phyloP scores from a whole-genome alignment of 2,329 filamentous ascomycete species.

The Trichoderma breve region DNA sequence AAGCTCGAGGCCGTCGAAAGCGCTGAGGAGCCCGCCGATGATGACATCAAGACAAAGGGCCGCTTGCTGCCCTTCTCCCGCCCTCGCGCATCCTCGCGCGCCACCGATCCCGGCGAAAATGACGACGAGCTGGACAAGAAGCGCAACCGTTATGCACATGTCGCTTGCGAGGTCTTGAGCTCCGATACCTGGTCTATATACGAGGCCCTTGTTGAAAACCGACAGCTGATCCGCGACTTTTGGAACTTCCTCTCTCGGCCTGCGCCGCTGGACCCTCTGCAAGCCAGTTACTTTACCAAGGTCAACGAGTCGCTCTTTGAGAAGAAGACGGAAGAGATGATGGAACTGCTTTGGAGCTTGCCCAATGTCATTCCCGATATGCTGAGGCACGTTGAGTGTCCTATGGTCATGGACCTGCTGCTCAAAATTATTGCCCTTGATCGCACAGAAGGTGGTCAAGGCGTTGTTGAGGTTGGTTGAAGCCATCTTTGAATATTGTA shows the following conservation, averaged over 20 bases:
- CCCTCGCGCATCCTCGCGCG: constrained; percentile 52
- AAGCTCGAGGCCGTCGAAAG: constrained; percentile 58
- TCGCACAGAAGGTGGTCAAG: constrained; percentile 84
- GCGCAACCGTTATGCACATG: constrained; percentile 89
- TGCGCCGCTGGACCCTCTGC: constrained; percentile 85
- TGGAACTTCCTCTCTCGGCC: constrained; percentile 85
- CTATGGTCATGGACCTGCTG: constrained; percentile 96
- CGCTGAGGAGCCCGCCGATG: constrained; percentile 50
- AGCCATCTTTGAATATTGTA: background rate
- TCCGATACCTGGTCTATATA: constrained; percentile 97
- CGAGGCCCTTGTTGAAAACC: constrained; percentile 86
- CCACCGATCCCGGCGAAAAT: constrained; percentile 48
- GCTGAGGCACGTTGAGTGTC: constrained; percentile 91
- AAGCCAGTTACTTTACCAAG: constrained; percentile 97
- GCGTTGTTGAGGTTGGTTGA: constrained; percentile 79
- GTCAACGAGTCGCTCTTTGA: constrained; percentile 97
- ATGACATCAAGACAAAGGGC: constrained; percentile 48
- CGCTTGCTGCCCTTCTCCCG: constrained; percentile 49
- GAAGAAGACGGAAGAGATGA: constrained; percentile 97
- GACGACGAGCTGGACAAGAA: constrained; percentile 83
- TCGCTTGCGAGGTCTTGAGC: constrained; percentile 88
- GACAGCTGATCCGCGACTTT: constrained; percentile 73
- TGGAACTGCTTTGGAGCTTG: constrained; percentile 80
- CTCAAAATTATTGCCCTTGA: constrained; percentile 97
- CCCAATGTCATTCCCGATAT: constrained; percentile 80